Evolutionary conservation across 2,329 filamentous ascomycete species (phyloP).

Genomic region (Monosporascus ibericus): DNA sequence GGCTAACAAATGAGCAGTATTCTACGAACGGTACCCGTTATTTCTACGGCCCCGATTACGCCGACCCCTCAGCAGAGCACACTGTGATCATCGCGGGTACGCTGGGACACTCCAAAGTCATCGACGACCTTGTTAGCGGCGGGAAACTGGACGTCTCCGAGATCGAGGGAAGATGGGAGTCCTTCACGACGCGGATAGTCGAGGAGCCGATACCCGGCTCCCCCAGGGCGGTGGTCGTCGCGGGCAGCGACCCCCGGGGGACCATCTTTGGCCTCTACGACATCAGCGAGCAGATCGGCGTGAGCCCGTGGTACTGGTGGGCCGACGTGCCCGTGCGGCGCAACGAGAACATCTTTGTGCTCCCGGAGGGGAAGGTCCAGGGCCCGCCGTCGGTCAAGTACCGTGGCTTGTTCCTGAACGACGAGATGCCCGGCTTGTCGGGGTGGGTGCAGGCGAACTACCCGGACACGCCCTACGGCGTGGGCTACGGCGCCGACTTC

Average conservation of each 20-base stretch:
- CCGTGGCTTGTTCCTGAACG: conserved; percentile 65
- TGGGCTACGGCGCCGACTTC: conserved; percentile 53
- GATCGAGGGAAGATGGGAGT: conserved; percentile 62
- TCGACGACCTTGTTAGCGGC: conserved; percentile 50
- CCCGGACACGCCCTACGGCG: conserved; percentile 36
- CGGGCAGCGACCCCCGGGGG: conserved; percentile 50
- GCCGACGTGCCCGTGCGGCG: conserved; percentile 53
- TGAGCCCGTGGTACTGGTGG: conserved; percentile 66
- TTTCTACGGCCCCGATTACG: conserved; percentile 39
- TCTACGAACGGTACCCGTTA: conserved; percentile 33
- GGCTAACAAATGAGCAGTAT: conserved; percentile 28
- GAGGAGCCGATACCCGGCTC: conserved; percentile 50
- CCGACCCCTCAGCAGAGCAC: conserved; percentile 34
- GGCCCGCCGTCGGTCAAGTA: conserved; percentile 59
- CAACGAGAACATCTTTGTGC: conserved; percentile 48
- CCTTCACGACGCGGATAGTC: conserved; percentile 56
- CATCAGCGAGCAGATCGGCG: conserved; percentile 66
- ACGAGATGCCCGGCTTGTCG: conserved; percentile 62
- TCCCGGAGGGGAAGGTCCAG: conserved; percentile 48
- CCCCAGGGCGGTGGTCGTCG: conserved; percentile 57
- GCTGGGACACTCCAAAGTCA: conserved; percentile 56
- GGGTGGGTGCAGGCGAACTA: conserved; percentile 52
- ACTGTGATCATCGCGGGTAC: conserved; percentile 64
- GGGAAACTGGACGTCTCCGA: conserved; percentile 51
- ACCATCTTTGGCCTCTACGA: conserved; percentile 68